A percentile compares a stretch with the other conserved stretches of the same genome.
These are phyloP conservation scores for Leccinum pseudoinsigne DNA, from an alignment of 1,284 basidiomycete species.

Conservation along the genomic window DNA sequence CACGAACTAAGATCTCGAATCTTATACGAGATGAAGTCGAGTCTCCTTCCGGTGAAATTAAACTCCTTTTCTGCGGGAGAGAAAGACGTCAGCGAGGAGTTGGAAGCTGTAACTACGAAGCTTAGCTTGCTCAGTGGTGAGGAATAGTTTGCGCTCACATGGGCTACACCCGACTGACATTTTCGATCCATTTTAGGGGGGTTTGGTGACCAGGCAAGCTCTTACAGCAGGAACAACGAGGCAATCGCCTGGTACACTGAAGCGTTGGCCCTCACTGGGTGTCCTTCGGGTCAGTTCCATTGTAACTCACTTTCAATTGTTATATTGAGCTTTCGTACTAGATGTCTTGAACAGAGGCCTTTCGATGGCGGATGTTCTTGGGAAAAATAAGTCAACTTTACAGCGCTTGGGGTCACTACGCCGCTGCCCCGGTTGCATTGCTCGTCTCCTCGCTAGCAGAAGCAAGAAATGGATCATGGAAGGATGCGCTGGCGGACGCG, in stretches of 20 bases:
- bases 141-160: not conserved
- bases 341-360: not conserved
- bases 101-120: not conserved
- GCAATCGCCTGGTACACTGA: not conserved
- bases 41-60: not conserved
- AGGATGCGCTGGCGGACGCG: conserved; percentile 2
- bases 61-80: not conserved
- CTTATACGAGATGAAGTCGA: not conserved
- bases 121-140: conserved; percentile 13
- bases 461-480: not conserved
- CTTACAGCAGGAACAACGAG: not conserved
- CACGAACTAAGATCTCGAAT: conserved; percentile 11
- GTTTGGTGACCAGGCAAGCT: conserved; percentile 3
- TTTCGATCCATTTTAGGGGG: not conserved
- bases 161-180: not conserved
- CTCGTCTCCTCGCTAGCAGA: conserved; percentile 9
- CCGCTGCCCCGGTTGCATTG: conserved; percentile 2
- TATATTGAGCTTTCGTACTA: not conserved
- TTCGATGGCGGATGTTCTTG: not conserved
- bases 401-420: not conserved
- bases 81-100: conserved; percentile 2
- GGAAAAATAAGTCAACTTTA: not conserved
- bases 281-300: conserved; percentile 1
- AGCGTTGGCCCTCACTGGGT: not conserved
- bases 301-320: not conserved